Evolutionary conservation across 176 grass and related monocot genomes (phyloP).

Genomic region (Chloris gayana): DNA sequence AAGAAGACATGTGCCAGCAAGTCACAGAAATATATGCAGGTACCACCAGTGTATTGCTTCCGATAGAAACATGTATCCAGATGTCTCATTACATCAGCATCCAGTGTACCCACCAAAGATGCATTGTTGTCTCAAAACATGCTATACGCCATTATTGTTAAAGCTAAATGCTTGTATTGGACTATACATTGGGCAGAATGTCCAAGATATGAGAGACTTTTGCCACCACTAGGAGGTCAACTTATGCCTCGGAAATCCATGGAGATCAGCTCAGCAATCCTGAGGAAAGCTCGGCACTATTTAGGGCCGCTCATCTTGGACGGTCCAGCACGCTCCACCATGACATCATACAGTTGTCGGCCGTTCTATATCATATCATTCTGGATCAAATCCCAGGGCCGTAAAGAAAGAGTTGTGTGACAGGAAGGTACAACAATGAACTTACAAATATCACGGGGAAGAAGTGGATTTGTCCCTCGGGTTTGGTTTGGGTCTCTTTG

Average conservation of each 20-base stretch:
- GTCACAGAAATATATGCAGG: no score
- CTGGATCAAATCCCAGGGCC: neutral
- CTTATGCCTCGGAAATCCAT: neutral
- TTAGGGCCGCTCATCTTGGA: slow-evolving; percentile 77
- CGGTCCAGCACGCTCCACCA: slow-evolving; percentile 83
- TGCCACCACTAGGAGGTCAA: neutral
- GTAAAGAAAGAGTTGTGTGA: neutral
- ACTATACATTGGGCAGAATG: neutral
- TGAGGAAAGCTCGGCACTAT: slow-evolving; percentile 19
- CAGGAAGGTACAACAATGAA: neutral
- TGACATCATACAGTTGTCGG: slow-evolving; percentile 75
- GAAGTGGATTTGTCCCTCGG: slow-evolving; percentile 92
- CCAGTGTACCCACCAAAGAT: neutral
- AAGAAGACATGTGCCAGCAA: neutral
- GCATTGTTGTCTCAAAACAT: no score
- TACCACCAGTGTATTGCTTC: no score
- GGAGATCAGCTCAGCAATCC: neutral
- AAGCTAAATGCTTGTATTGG: neutral
- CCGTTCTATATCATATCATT: slow-evolving; percentile 57
- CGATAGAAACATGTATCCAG: neutral
- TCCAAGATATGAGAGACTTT: slow-evolving; percentile 6
- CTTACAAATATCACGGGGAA: slow-evolving; percentile 97
- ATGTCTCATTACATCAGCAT: neutral
- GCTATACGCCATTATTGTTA: neutral
- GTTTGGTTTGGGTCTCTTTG: slow-evolving; percentile 91